phyloP scores from a whole-genome alignment of 129 eudicot genomes.

The Logfia minima region DNA sequence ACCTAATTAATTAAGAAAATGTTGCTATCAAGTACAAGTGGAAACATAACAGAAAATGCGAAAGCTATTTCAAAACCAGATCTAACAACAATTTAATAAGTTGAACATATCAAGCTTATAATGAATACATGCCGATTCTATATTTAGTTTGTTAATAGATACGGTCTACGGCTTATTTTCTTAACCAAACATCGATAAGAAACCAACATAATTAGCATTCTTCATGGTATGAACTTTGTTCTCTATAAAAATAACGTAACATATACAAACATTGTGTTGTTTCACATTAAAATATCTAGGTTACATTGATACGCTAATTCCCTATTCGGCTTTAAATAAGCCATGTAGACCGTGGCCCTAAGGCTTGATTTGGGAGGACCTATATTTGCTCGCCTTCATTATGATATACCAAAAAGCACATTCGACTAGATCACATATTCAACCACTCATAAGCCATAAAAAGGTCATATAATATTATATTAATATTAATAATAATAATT shows the following conservation, averaged over 20 bases:
- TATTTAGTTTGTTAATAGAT: not conserved
- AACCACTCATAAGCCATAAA: too few species aligned
- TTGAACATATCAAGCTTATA: not conserved
- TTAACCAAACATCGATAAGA: not conserved
- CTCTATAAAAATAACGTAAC: too few species aligned
- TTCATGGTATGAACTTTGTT: too few species aligned
- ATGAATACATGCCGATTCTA: not conserved
- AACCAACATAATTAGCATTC: not conserved
- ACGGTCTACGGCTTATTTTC: not conserved
- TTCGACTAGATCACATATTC: not conserved
- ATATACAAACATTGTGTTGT: not conserved
- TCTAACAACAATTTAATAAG: not conserved
- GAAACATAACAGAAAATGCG: not conserved
- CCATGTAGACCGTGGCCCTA: not conserved
- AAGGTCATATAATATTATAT: too few species aligned
- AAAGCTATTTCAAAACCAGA: not conserved
- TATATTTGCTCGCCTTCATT: not conserved
- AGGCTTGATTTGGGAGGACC: not conserved
- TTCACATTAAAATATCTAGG: not conserved
- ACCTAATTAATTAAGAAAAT: slow-evolving; percentile 17
- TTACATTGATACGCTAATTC: not conserved
- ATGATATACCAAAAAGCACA: not conserved
- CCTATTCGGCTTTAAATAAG: not conserved
- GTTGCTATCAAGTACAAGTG: slow-evolving; percentile 8
- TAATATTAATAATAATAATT: too few species aligned